Evolutionary conservation across 257 asterid species (phyloP).

Genomic region (Capsicum baccatum): DNA sequence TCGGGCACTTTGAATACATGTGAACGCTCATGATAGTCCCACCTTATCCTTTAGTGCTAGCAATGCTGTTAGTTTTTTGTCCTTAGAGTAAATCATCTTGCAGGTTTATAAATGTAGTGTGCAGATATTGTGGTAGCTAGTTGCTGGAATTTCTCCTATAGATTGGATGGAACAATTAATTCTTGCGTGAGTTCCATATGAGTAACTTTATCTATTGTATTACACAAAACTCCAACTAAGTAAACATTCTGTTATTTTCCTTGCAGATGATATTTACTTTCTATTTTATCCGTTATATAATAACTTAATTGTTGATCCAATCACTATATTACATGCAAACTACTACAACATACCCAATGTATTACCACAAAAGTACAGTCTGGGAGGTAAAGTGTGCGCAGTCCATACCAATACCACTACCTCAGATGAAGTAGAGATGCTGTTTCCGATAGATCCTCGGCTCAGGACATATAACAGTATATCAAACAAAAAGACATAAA

Average conservation of each 20-base stretch:
- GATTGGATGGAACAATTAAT: slow-evolving; percentile 5
- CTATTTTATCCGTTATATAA: not conserved
- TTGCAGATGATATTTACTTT: not conserved
- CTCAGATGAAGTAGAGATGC: too few relatives aligned
- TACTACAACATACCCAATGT: too few relatives aligned
- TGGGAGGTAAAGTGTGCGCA: too few relatives aligned
- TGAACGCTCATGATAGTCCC: not conserved
- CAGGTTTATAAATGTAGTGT: not conserved
- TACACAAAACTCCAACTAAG: not conserved
- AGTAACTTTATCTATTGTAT: not conserved
- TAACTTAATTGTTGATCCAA: not conserved
- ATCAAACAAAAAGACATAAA: too few relatives aligned
- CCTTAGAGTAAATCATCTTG: not conserved
- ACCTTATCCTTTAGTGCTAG: not conserved
- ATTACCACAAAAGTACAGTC: too few relatives aligned
- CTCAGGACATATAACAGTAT: too few relatives aligned
- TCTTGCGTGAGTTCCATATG: not conserved
- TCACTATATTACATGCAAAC: not conserved
- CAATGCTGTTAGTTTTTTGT: not conserved
- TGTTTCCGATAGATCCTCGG: too few relatives aligned
- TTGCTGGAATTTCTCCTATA: slow-evolving; percentile 1
- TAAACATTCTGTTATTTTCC: not conserved
- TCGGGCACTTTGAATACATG: not conserved
- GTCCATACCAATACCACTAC: too few relatives aligned
- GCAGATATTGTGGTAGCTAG: not conserved